Evolutionary conservation across 2,329 filamentous ascomycete species (phyloP), one percentile per base, ranked within the genome.

Genomic region (Pseudogymnoascus sp.): DNA sequence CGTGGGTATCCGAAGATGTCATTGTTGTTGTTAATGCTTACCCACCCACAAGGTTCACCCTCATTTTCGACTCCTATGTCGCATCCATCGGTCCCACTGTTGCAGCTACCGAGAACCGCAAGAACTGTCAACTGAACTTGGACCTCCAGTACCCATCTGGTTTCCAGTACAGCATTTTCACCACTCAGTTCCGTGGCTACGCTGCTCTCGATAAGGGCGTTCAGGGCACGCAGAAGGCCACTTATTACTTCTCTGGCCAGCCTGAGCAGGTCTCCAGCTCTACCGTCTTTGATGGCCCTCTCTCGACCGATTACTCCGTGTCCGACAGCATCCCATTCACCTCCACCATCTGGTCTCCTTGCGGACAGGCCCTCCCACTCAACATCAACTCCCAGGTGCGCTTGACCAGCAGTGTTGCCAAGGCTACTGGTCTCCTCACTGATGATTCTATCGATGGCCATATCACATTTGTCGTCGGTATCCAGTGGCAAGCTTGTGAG

Each of bases 51-150:
- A 69, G 68, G 33, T 69, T 83, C 65, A 82, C 80, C 35, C 73
- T 83, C 66, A 78, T 82, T 67, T 82, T 82, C 69, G 78, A 80
- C 69, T 63, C 71, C 13, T 82, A 82, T 66, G 74, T 80, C 42
- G 80, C 79, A 37, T 76, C 78, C 59, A 77, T 81, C 39, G 80
- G 80, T 55, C 73, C 74, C 13, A 72, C 72, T 60, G 71, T 79
- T 60, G 36, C 74, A 8, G 67, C 78, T 42, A 74, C 74, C 42
- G 73, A 80, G 62, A 72, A 74, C 67, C 77, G 79, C 69, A 79
- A 79, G 74, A 81, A 82, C 72, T 82, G 80, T 74, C 78, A 81
- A 70, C 71, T 82, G 64, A 82, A 81, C 70, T 70, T 82, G 66
- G 75, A 79, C 71, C 73, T 82, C 62, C 69, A 75, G 62, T 81